These are phyloP conservation scores for Narthecium ossifragum DNA, from an alignment of 106 monocot species.

Conservation along the genomic window DNA sequence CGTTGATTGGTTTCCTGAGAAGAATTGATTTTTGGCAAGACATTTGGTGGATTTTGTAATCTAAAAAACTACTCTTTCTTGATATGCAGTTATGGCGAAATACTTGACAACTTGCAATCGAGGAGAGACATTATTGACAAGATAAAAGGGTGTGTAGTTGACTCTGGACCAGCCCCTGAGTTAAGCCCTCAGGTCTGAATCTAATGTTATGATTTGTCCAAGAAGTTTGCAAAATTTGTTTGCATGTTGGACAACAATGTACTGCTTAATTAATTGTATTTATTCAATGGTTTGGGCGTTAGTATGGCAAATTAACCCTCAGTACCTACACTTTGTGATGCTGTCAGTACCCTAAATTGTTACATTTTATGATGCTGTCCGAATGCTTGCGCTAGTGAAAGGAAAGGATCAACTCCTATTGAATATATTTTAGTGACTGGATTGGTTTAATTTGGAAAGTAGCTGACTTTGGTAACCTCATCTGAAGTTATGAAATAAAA, in stretches of 20 bases:
- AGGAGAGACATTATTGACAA: constrained; percentile 64
- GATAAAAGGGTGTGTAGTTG: constrained; percentile 86
- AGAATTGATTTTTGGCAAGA: not conserved
- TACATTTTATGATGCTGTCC: not conserved
- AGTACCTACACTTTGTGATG: not conserved
- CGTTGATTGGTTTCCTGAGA: not conserved
- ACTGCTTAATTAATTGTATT: not conserved
- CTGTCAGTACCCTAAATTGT: not conserved
- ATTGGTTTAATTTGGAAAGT: no score
- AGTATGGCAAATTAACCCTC: not conserved
- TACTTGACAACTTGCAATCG: constrained; percentile 61
- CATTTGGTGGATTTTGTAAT: not conserved
- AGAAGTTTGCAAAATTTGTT: no score
- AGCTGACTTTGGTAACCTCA: no score
- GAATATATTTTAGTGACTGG: no score
- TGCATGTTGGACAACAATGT: no score
- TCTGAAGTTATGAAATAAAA: no score
- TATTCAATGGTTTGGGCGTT: not conserved
- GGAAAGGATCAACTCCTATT: no score
- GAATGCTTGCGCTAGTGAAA: not conserved
- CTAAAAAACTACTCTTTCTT: not conserved
- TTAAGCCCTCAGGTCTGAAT: constrained; percentile 66
- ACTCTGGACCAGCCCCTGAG: constrained; percentile 80
- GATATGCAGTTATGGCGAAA: constrained; percentile 83
- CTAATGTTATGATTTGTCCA: not conserved